Conservation (phyloP, 768 basidiomycete genomes). For the Erythrobasidium yunnanense region DNA sequence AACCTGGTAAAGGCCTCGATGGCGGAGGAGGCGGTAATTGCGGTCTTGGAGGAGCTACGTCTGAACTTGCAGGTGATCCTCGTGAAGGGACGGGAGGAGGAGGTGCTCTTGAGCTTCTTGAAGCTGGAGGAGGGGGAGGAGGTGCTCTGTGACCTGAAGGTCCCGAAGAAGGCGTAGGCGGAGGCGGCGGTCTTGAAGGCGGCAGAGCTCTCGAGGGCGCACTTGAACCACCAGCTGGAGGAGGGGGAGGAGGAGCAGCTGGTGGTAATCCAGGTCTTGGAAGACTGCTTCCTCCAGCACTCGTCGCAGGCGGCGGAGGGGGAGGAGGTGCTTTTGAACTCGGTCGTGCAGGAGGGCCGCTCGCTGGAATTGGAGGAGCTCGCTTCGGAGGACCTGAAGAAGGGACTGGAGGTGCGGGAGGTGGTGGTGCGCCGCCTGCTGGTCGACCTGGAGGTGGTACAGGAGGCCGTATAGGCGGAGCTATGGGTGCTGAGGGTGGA, state of each 20-base stretch:
- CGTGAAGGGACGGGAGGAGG: conserved; percentile 15
- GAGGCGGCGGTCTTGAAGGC: not conserved
- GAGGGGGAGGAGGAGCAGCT: conserved; percentile 5
- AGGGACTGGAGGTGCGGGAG: not conserved
- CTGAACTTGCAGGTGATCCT: not conserved
- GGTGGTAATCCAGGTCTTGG: conserved; percentile 1
- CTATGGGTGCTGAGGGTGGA: conserved; percentile 1
- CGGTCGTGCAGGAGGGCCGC: not conserved
- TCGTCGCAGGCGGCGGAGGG: not conserved
- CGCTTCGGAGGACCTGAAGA: not conserved
- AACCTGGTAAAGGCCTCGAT: not conserved
- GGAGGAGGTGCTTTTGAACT: not conserved
- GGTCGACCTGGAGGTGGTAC: not conserved
- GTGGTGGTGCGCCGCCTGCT: not conserved
- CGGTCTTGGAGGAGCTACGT: conserved; percentile 13
- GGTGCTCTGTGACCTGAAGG: not conserved
- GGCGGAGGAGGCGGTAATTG: not conserved
- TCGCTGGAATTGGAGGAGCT: not conserved
- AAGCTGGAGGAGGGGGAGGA: not conserved
- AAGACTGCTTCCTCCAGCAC: not conserved
- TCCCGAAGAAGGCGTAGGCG: not conserved
- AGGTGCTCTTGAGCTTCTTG: not conserved
- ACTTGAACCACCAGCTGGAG: not conserved
- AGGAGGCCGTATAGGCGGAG: not conserved
- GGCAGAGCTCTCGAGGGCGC: not conserved